Evolutionary conservation across 2,329 filamentous ascomycete genomes (phyloP), one percentile per base, ranked within the genome.

Genomic region (Chaetomiaceae sp.): DNA sequence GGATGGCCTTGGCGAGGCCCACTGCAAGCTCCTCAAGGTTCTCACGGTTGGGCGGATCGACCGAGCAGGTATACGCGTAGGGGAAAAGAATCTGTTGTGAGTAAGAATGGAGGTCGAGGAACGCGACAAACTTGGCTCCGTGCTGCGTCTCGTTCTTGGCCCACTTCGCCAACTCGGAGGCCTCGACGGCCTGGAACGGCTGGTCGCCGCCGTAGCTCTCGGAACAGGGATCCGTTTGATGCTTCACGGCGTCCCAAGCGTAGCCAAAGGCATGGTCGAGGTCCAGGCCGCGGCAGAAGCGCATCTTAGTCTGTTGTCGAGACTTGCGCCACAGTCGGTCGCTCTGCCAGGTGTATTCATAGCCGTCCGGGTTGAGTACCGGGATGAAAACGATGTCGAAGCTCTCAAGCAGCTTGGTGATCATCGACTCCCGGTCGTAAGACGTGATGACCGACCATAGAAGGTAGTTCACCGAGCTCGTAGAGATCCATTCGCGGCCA

Each of bases 311-410:
- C 41, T 82, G 76, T 62, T 97, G 91, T 39, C 88, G 76, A 48
- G 93, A 95, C 69, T 97, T 98, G 60, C 91, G 85, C 91, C 91
- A 98, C 0, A 98, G 73, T 7, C 93, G 83, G 64, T 98, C 91
- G 1, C 80, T 80, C 49, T 90, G 81, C 91, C 91, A 97, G 1
- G 87, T 89, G 65, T 95, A 96, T 53, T 88, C 84, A 61, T 96
- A 94, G 24, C 93, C 93, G 63, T 98, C 93, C 0, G 91, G 89
- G 62, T 98, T 98, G 48, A 93, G 67, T 0, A 88, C 87, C 0
- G 93, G 93, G 19, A 97, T 76, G 57, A 97, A 84, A 36, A 97
- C 74, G 57, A 94, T 82, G 65, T 97, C 90, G 60, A 91, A 95
- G 45, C 84, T 75, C 52, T 93, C 76, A 4, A 98, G 75, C 8